A percentile compares a stretch with the other conserved stretches of the same genome.
phyloP scores from a whole-genome alignment of 306 rosid species.

The Acacia acuminata region DNA sequence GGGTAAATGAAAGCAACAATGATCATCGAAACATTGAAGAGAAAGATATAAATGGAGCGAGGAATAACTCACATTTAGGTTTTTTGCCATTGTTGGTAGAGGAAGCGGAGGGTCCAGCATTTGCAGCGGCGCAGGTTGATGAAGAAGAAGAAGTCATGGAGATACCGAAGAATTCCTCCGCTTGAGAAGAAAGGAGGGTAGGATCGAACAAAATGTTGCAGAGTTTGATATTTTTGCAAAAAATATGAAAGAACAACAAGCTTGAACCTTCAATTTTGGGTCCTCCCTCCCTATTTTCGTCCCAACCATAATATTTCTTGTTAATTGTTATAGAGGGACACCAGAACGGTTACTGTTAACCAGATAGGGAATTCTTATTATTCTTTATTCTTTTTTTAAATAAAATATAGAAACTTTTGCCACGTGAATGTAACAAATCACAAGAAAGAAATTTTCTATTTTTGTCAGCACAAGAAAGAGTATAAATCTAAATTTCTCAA shows the following conservation, averaged over 20 bases:
- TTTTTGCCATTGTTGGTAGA: slow-evolving; percentile 30
- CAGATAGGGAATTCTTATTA: too few species aligned
- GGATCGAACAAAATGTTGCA: background rate
- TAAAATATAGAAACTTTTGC: background rate
- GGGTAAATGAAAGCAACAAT: background rate
- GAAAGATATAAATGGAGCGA: background rate
- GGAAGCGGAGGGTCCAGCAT: slow-evolving; percentile 16
- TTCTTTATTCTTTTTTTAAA: too few species aligned
- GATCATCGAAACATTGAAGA: background rate
- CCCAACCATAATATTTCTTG: background rate
- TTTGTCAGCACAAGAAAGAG: too few species aligned
- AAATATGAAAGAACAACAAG: background rate
- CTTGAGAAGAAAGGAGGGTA: background rate
- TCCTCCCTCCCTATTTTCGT: background rate
- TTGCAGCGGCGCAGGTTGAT: background rate
- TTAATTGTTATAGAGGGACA: background rate
- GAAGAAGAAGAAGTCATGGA: background rate
- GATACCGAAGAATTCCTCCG: slow-evolving; percentile 6
- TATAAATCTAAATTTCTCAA: too few species aligned
- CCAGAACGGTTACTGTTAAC: background rate
- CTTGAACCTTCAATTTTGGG: background rate
- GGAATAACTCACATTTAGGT: slow-evolving; percentile 35
- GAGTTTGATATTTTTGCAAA: background rate
- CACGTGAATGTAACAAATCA: background rate
- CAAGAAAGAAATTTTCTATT: background rate